A percentile compares a stretch with the other conserved stretches of the same genome.
Evolutionary conservation across 768 basidiomycete genomes (phyloP).

Genomic region (Hericium rajendrae): DNA sequence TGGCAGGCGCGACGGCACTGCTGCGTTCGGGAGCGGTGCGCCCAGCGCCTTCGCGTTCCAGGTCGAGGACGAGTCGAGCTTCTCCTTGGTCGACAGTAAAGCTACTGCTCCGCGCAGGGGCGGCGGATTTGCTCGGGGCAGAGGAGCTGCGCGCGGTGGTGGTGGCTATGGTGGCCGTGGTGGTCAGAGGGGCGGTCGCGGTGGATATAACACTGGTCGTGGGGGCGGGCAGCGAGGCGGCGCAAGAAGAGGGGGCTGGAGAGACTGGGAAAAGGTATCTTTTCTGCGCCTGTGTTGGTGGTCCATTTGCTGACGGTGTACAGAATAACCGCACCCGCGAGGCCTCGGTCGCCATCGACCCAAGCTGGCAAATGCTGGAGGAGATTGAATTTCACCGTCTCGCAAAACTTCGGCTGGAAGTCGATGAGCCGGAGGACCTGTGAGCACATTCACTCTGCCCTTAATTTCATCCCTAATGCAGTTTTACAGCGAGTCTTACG

Average conservation of each 20-base stretch:
- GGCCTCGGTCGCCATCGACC: slow-evolving; percentile 86
- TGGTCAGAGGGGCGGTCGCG: slow-evolving; percentile 35
- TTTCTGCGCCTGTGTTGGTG: background rate
- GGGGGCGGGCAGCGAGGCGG: slow-evolving; percentile 41
- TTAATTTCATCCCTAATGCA: background rate
- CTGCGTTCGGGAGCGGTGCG: slow-evolving; percentile 84
- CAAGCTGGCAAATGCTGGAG: slow-evolving; percentile 91
- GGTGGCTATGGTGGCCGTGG: slow-evolving; percentile 33
- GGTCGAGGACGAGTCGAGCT: slow-evolving; percentile 94
- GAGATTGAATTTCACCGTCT: slow-evolving; percentile 95
- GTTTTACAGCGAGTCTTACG: slow-evolving; percentile 63
- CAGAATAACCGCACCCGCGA: slow-evolving; percentile 81
- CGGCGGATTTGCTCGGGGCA: slow-evolving; percentile 48
- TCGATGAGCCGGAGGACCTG: slow-evolving; percentile 88
- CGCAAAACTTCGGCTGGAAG: slow-evolving; percentile 84
- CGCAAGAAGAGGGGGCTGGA: slow-evolving; percentile 58
- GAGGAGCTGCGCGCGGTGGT: slow-evolving; percentile 27
- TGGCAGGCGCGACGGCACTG: slow-evolving; percentile 65
- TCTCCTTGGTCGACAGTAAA: slow-evolving; percentile 93
- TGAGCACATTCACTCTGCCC: slow-evolving; percentile 29
- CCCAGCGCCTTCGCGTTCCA: slow-evolving; percentile 94
- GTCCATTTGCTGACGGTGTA: background rate
- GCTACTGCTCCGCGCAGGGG: slow-evolving; percentile 60
- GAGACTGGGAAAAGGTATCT: slow-evolving; percentile 88
- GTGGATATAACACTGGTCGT: slow-evolving; percentile 31